A percentile compares a stretch with the other conserved stretches of the same genome.
These are phyloP conservation scores for Periconia digitata DNA, from an alignment of 2,329 filamentous ascomycete genomes.

Conservation along the genomic window DNA sequence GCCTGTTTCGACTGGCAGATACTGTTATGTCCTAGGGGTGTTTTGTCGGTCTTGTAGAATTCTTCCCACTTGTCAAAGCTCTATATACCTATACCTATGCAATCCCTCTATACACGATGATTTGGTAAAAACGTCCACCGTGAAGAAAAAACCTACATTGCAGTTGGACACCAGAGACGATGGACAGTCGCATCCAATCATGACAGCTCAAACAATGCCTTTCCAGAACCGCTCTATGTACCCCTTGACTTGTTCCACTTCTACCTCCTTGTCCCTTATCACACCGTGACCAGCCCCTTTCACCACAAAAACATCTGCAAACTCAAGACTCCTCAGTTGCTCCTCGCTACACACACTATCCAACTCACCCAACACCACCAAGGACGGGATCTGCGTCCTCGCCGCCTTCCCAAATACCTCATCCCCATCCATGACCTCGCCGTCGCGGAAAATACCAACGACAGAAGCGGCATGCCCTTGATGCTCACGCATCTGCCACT, in stretches of 20 bases:
- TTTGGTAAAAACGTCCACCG: too few relatives aligned
- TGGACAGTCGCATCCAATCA: too few relatives aligned
- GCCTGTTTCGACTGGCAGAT: not conserved
- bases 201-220: not conserved
- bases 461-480: conserved; percentile 50
- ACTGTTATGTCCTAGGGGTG: too few relatives aligned
- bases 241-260: conserved; percentile 33
- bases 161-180: too few relatives aligned
- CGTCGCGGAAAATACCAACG: conserved; percentile 51
- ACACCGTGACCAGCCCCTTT: conserved; percentile 44
- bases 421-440: conserved; percentile 45
- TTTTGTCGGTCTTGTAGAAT: too few relatives aligned
- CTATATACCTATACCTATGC: too few relatives aligned
- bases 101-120: too few relatives aligned
- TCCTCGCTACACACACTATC: conserved; percentile 40
- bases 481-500: conserved; percentile 53
- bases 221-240: conserved; percentile 35
- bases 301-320: conserved; percentile 42
- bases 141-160: too few relatives aligned
- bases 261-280: conserved; percentile 39
- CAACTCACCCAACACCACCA: conserved; percentile 41
- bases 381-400: conserved; percentile 19
- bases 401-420: conserved; percentile 32
- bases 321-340: conserved; percentile 37
- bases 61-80: too few relatives aligned